Percentiles rank a stretch among this genome's conserved stretches.
Evolutionary conservation across 306 rosid species (phyloP).

Genomic region (Inga oerstediana): DNA sequence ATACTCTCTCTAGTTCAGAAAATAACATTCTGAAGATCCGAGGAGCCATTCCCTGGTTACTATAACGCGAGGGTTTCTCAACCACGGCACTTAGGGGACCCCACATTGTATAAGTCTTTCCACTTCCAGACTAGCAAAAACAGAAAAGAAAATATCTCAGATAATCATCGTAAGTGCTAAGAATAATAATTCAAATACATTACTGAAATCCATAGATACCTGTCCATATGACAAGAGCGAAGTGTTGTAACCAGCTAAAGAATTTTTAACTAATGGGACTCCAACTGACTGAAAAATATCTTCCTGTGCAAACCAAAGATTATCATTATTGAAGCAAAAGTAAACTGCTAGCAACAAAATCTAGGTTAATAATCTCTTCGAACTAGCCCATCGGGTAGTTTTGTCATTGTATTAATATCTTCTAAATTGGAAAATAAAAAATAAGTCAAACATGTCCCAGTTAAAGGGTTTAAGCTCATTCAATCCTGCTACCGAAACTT

Average conservation of each 20-base stretch:
- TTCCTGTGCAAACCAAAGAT: conserved; percentile 61
- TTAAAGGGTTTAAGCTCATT: not conserved
- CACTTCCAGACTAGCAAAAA: conserved; percentile 74
- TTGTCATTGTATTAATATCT: not conserved
- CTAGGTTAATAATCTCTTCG: not conserved
- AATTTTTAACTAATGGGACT: conserved; percentile 77
- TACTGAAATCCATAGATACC: conserved; percentile 50
- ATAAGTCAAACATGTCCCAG: not conserved
- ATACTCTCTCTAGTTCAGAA: conserved; percentile 78
- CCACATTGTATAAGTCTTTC: conserved; percentile 98
- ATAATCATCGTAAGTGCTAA: not conserved
- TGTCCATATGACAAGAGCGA: conserved; percentile 85
- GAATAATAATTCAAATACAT: not conserved
- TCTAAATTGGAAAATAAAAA: not conserved
- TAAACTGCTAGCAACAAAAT: not conserved
- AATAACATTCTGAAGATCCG: conserved; percentile 82
- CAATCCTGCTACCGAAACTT: not conserved
- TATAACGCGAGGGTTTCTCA: conserved; percentile 66
- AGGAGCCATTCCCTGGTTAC: conserved; percentile 89
- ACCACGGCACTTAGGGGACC: conserved; percentile 97
- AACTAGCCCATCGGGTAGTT: not conserved
- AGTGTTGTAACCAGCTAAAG: conserved; percentile 91
- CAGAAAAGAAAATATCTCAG: not conserved
- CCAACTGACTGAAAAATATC: conserved; percentile 80
- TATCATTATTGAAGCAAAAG: conserved; percentile 34